Evolutionary conservation across 2,329 filamentous ascomycete species (phyloP).

Genomic region (Mycocentrospora acerina): DNA sequence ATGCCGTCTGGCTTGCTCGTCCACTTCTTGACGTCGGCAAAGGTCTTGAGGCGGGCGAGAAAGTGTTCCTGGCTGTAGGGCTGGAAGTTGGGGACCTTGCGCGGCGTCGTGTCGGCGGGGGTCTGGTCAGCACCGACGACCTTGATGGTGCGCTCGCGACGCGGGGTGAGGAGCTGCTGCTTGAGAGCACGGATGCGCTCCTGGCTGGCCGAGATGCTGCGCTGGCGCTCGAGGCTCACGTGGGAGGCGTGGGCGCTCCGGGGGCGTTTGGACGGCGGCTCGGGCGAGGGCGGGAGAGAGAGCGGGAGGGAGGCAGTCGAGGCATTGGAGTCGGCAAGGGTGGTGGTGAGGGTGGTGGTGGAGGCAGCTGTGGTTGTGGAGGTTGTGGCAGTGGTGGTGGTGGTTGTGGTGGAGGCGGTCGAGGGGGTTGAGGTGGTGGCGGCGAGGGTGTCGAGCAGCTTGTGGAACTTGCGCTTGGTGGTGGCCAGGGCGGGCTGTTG

Average conservation of each 20-base stretch:
- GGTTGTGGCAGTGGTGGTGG: too few species aligned
- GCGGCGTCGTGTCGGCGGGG: conserved; percentile 22
- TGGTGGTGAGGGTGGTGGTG: conserved; percentile 35
- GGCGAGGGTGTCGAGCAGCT: conserved; percentile 60
- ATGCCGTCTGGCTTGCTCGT: conserved; percentile 85
- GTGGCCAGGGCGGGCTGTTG: conserved; percentile 62
- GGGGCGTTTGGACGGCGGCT: conserved; percentile 39
- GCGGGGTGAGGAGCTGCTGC: conserved; percentile 33
- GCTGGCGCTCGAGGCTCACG: conserved; percentile 26
- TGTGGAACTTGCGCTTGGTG: conserved; percentile 83
- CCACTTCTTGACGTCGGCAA: conserved; percentile 89
- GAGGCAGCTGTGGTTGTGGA: conserved; percentile 58
- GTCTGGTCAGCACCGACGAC: conserved; percentile 34
- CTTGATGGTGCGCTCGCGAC: conserved; percentile 31
- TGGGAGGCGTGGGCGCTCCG: conserved; percentile 35
- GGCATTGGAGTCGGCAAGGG: conserved; percentile 41
- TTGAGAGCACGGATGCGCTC: conserved; percentile 35
- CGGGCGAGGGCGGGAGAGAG: conserved; percentile 20
- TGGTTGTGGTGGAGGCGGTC: conserved; percentile 22
- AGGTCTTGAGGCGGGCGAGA: conserved; percentile 77
- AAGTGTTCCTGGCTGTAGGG: conserved; percentile 85
- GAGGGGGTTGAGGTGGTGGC: conserved; percentile 52
- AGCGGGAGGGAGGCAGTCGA: conserved; percentile 31
- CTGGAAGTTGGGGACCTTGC: conserved; percentile 68
- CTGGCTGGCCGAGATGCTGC: conserved; percentile 30